These are phyloP conservation scores for Aspergillus sp. DNA, from an alignment of 2,329 filamentous ascomycete species.

Conservation along the genomic window DNA sequence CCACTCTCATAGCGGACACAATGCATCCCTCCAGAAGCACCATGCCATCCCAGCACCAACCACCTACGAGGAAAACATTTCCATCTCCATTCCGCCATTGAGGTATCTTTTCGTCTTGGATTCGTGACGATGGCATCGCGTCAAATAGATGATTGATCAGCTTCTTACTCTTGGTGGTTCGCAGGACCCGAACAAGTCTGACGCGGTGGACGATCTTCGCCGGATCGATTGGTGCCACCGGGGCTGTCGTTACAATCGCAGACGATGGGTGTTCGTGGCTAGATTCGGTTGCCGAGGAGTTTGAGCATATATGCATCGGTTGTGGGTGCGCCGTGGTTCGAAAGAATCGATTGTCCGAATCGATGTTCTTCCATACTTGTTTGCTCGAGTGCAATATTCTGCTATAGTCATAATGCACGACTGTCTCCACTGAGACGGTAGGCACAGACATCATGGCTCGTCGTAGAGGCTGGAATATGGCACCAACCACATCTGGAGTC, in stretches of 20 bases:
- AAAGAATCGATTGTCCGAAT: background rate
- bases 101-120: background rate
- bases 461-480: slow-evolving; percentile 47
- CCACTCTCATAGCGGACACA: slow-evolving; percentile 58
- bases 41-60: slow-evolving; percentile 67
- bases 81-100: slow-evolving; percentile 56
- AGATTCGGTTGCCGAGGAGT: slow-evolving; percentile 47
- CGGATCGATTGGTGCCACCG: slow-evolving; percentile 40
- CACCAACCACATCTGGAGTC: slow-evolving; percentile 52
- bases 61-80: slow-evolving; percentile 56
- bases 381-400: slow-evolving; percentile 6
- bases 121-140: background rate
- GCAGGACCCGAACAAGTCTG: slow-evolving; percentile 54
- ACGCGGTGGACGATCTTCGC: slow-evolving; percentile 46
- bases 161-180: slow-evolving; percentile 49
- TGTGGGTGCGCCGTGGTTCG: slow-evolving; percentile 33
- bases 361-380: background rate
- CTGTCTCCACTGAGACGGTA: background rate
- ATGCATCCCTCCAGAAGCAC: slow-evolving; percentile 62
- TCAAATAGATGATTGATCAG: slow-evolving; percentile 50
- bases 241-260: slow-evolving; percentile 54
- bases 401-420: slow-evolving; percentile 1
- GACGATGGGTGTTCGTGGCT: slow-evolving; percentile 53
- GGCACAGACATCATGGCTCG: slow-evolving; percentile 3
- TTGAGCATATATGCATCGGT: slow-evolving; percentile 29